Base-by-base conservation (phyloP, 2,329 filamentous ascomycete genomes). In the Apiospora marii region DNA sequence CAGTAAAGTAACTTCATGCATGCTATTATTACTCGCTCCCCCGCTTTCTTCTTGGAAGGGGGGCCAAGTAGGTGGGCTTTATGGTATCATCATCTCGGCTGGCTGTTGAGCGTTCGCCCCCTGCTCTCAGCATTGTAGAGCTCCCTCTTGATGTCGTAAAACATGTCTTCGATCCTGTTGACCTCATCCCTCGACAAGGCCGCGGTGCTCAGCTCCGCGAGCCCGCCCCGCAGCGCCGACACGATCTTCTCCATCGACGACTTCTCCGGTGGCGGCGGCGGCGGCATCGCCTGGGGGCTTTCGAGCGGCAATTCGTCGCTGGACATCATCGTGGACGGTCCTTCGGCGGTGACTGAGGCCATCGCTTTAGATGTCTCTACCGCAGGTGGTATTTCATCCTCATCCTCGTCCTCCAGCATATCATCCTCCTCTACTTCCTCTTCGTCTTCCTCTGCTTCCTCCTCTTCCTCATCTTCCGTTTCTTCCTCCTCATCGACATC, bases 131-230 rank as follows among this genome's bases (percentile, higher is more conserved):
- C 94, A 72, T 92, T 90, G 80, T 93, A 93, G 70, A 95, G 87
- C 80, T 93, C 91, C 74, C 89, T 87, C 81, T 93, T 92, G 75
- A 96, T 90, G 80, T 96, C 92, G 84, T 95, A 94, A 79, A 96
- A 86, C 77, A 94, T 84, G 79, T 95, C 92, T 78, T 96, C 94
- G 75, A 96, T 87, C 79, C 92, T 87, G 73, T 91, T 87, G 70
- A 94, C 89, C 74, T 94, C 91, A 14, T 89, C 85, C 14, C 89
- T 87, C 22, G 90, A 90, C 58, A 97, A 82, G 22, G 88, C 85
- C 30, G 91, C 85, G 41, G 83, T 84, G 71, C 87, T 88, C 72
- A 95, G 85, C 74, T 90, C 87, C 27, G 86, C 85, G 34, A 96
- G 81, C 0, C 92, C 85, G 27, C 83, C 84, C 74, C 83, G 86